These are phyloP conservation scores for Podaxis mareebaensis DNA, from an alignment of 768 basidiomycete genomes.

Conservation along the genomic window DNA sequence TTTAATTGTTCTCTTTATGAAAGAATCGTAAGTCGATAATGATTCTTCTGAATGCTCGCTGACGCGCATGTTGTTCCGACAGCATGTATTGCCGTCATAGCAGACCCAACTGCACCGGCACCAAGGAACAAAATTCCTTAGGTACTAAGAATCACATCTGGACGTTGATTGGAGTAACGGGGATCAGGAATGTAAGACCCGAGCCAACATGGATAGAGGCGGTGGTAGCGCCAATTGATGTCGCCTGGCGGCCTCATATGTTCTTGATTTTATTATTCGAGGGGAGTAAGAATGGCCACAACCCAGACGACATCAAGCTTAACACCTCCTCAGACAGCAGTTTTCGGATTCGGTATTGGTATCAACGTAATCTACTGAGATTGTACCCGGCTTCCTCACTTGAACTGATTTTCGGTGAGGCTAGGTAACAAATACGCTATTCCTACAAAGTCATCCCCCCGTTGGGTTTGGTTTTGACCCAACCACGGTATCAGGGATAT, in stretches of 20 bases:
- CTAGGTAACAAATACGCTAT: constrained; percentile 66
- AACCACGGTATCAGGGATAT: constrained; percentile 51
- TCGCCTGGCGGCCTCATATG: constrained; percentile 69
- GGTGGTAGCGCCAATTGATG: constrained; percentile 44
- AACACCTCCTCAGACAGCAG: constrained; percentile 36
- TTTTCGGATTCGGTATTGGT: constrained; percentile 68
- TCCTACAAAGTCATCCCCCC: constrained; percentile 56
- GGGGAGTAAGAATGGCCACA: constrained; percentile 27
- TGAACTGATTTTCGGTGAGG: background rate
- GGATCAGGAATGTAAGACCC: constrained; percentile 55
- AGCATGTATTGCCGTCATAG: constrained; percentile 61
- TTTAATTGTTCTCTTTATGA: constrained; percentile 60
- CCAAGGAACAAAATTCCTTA: constrained; percentile 38
- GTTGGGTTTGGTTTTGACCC: constrained; percentile 54
- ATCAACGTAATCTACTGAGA: constrained; percentile 44
- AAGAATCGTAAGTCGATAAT: constrained; percentile 56
- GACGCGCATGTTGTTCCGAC: background rate
- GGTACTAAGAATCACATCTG: constrained; percentile 55
- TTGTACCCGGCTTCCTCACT: background rate
- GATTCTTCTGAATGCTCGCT: background rate
- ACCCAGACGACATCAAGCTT: background rate
- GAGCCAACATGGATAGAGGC: constrained; percentile 50
- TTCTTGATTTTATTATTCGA: constrained; percentile 56
- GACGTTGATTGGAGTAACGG: constrained; percentile 65
- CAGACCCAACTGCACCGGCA: constrained; percentile 28